Conservation (phyloP, 805 yeast species). For the Suhomyces sp. region DNA sequence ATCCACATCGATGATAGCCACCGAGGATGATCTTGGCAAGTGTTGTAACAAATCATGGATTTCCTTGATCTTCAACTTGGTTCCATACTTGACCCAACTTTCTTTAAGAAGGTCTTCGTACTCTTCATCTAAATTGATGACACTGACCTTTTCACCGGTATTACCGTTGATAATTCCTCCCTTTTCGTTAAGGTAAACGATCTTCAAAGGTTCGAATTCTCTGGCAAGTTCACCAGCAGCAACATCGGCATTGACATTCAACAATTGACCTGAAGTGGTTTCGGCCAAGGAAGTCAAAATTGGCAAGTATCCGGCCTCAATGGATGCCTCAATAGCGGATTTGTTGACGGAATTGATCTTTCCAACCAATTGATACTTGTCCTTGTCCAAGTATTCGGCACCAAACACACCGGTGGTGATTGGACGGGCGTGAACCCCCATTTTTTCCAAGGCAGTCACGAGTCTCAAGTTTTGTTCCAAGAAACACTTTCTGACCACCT, state of each 20-base stretch:
- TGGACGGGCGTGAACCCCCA: slow-evolving; percentile 98
- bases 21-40: slow-evolving; percentile 95
- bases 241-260: slow-evolving; percentile 97
- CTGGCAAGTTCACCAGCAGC: slow-evolving; percentile 98
- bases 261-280: slow-evolving; percentile 92
- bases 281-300: slow-evolving; percentile 96
- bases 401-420: slow-evolving; percentile 96
- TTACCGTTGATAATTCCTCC: slow-evolving; percentile 95
- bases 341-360: slow-evolving; percentile 83
- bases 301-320: slow-evolving; percentile 94
- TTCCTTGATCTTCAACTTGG: slow-evolving; percentile 94
- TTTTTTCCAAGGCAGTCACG: slow-evolving; percentile 91
- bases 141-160: slow-evolving; percentile 85
- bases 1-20: slow-evolving; percentile 92
- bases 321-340: slow-evolving; percentile 84
- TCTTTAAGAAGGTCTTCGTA: slow-evolving; percentile 87
- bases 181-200: slow-evolving; percentile 93
- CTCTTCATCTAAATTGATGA: slow-evolving; percentile 94
- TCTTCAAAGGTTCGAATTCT: slow-evolving; percentile 94
- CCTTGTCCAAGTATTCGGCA: slow-evolving; percentile 88
- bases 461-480: slow-evolving; percentile 91
- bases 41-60: slow-evolving; percentile 91
- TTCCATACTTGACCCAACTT: slow-evolving; percentile 98
- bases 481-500: slow-evolving; percentile 93
- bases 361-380: slow-evolving; percentile 91